Base-by-base conservation (phyloP, 2,329 filamentous ascomycete species). In the Trichoderma koningii region DNA sequence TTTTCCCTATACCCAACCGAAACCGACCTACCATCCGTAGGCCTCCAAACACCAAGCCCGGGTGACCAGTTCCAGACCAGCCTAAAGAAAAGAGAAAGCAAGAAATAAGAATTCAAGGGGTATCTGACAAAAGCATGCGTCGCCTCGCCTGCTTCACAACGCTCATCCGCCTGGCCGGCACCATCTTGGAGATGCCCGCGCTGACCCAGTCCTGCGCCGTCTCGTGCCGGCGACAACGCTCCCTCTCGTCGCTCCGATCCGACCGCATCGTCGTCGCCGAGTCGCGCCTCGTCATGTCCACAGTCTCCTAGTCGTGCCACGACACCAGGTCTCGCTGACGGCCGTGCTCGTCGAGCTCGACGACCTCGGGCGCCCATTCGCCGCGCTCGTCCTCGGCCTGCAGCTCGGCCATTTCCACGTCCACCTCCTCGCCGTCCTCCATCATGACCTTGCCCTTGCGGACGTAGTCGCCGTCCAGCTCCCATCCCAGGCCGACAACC, bases 341-440 rank as follows among this genome's bases (percentile, higher is more conserved):
- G n/a, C 84, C 83, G 51, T 80, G 66, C 55, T 81, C 82, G 63
- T 85, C 83, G 42, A 85, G 66, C 64, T 84, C 78, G 5, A 87
- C 83, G 42, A 86, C 73, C 19, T 83, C 79, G 1, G 84, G 82
- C 15, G 80, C 80, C 69, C 81, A 84, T 66, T 85, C 83, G 17
- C 83, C 83, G 66, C 76, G 77, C 72, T 83, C 81, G 63, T 85
- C 84, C 67, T 85, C 84, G 1, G 79, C 82, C 66, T 84, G 80
- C 45, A 85, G 77, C 52, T 85, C 83, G 2, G 76, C 75, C 60
- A 83, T 73, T 70, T 82, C 80, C 2, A 80, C 72, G 60, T 82
- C 78, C 0, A 84, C 77, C 67, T 81, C 71, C 72, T 85, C 79
- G 28, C 83, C 81, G 68, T 85, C 83, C 66, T 85, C 83, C 55